Percentiles rank a stretch among this genome's conserved stretches.
phyloP scores from a whole-genome alignment of 1,284 basidiomycete species.

The Pholiota adiposa region DNA sequence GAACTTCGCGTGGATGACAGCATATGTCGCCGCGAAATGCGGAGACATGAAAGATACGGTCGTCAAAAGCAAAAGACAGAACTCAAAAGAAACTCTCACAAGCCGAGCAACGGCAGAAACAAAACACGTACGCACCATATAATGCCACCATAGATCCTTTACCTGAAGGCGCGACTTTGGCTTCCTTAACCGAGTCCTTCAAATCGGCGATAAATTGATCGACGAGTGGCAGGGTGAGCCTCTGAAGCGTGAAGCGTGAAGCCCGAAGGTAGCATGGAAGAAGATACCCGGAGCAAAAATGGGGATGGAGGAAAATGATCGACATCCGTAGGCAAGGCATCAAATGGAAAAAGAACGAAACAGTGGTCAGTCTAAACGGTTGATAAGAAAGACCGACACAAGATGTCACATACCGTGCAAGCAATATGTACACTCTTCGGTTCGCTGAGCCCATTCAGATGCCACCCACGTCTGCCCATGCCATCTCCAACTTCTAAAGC shows the following conservation, averaged over 20 bases:
- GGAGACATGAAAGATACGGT: no score
- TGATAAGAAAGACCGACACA: neutral
- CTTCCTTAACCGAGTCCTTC: conserved; percentile 74
- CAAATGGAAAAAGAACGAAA: neutral
- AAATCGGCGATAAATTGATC: conserved; percentile 84
- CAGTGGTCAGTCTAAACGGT: neutral
- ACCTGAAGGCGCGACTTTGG: conserved; percentile 57
- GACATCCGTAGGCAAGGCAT: neutral
- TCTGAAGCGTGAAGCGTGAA: conserved; percentile 41
- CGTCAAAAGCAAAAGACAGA: neutral
- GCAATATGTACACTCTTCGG: conserved; percentile 93
- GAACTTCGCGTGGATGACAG: no score
- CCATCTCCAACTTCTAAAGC: conserved; percentile 89
- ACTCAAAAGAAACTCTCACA: neutral
- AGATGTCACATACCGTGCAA: conserved; percentile 72
- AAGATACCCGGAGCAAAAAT: no score
- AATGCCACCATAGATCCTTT: conserved; percentile 86
- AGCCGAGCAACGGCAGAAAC: conserved; percentile 1
- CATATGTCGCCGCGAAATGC: neutral
- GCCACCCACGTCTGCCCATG: conserved; percentile 89
- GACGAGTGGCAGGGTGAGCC: conserved; percentile 76
- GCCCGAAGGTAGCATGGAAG: no score
- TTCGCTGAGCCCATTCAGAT: conserved; percentile 83
- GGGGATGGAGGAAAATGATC: neutral
- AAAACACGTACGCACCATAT: conserved; percentile 80